Evolutionary conservation across 1,139 yeast species (phyloP), one percentile per base, ranked within the genome.

Genomic region (Scheffersomyces segobiensis): DNA sequence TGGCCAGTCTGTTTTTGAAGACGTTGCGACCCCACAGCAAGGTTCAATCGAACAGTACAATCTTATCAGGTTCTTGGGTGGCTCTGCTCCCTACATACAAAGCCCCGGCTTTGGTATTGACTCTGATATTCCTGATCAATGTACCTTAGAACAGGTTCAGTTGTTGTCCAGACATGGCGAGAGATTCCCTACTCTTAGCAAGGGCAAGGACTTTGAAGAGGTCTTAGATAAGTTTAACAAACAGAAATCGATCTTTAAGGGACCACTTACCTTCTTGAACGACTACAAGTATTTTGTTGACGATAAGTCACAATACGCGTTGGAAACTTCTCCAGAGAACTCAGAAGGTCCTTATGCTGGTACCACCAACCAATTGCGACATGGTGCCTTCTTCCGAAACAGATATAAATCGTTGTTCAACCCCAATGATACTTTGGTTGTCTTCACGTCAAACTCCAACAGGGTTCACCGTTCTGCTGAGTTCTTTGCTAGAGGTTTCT

Each of bases 131-230:
- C 92, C 93, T 10, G 76, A 69, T 3, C 78, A 78, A 54, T 84
- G 91, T 67, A 69, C 75, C 10, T 77, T 88, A 54, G 87, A 86
- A 60, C 92, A 87, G 69, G 90, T 87, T n/a, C 87, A 86, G 62
- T 72, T 86, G 60, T 73, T 86, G 55, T 79, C 83, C 59, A 82
- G 95, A 68, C 95, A 89, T 65, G 95, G 93, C n/a, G 93, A 88
- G 67, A 76, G 95, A 65, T 89, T 79, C 68, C 92, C 91, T 53
- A 62, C 68, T 52, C 59, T 57, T 24, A 58, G 49, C 8, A 52
- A 46, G 3, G 67, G 66, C 3, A 46, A 52, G n/a, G 53, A n/a
- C 46, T 54, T 57, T 51, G 63, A 71, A 53, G 63, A 64, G 10
- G 58, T 73, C 49, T 57, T 65, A 57, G 53, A 62, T 12, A 72